Evolutionary conservation across 2,329 filamentous ascomycete species (phyloP).

Genomic region (Escovopsis sp.): DNA sequence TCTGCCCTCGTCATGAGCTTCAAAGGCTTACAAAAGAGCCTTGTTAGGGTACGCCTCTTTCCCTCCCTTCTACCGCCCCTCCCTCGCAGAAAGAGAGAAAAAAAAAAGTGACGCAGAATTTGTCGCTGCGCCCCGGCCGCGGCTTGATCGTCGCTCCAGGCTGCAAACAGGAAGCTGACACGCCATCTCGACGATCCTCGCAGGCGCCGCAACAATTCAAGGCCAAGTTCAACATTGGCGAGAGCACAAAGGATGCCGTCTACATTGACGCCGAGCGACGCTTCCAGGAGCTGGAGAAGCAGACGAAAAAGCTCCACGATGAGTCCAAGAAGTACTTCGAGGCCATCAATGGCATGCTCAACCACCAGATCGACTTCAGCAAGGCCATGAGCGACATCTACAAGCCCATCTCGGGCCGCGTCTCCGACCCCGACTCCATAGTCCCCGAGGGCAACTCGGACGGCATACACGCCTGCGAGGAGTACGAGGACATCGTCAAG

Average conservation of each 20-base stretch:
- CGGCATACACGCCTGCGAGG: slow-evolving; percentile 87
- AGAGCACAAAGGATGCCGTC: slow-evolving; percentile 86
- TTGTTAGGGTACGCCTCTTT: slow-evolving; percentile 51
- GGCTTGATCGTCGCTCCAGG: not conserved
- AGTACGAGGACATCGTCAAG: slow-evolving; percentile 83
- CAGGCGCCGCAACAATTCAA: slow-evolving; percentile 85
- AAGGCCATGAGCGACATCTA: slow-evolving; percentile 93
- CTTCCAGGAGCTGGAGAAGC: slow-evolving; percentile 83
- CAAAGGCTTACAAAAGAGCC: slow-evolving; percentile 86
- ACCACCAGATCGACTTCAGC: slow-evolving; percentile 96
- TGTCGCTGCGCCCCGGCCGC: not conserved
- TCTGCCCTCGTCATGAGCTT: slow-evolving; percentile 60
- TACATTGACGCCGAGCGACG: slow-evolving; percentile 90
- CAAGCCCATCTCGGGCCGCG: slow-evolving; percentile 90
- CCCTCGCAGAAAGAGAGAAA: not conserved
- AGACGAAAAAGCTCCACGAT: slow-evolving; percentile 94
- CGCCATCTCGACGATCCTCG: not conserved
- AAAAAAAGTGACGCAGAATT: not conserved
- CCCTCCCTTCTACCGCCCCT: slow-evolving; percentile 15
- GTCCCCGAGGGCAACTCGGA: slow-evolving; percentile 76
- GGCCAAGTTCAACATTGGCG: slow-evolving; percentile 85
- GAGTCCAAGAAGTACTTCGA: slow-evolving; percentile 96
- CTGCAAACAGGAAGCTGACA: not conserved
- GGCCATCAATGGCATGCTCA: slow-evolving; percentile 95
- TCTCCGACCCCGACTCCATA: slow-evolving; percentile 81